Conservation (phyloP, 2,329 filamentous ascomycete species). For the Coniella vitis region DNA sequence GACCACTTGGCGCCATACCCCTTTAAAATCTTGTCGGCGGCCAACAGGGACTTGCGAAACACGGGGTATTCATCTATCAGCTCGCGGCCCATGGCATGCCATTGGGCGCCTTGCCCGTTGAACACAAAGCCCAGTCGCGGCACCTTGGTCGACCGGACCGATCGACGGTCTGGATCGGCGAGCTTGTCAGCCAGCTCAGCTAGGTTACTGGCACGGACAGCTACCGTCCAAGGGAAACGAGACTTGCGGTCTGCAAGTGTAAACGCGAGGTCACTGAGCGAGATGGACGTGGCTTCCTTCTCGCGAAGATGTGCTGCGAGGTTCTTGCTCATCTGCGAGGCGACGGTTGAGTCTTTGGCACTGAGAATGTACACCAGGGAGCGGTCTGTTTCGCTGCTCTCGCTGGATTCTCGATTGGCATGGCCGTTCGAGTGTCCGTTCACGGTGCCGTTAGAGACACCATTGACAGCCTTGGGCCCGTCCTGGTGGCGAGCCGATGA, state of each 20-base stretch:
- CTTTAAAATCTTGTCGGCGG: slow-evolving; percentile 17
- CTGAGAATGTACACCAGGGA: neutral
- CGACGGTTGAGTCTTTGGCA: slow-evolving; percentile 10
- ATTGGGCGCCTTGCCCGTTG: slow-evolving; percentile 30
- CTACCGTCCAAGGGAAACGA: slow-evolving; percentile 12
- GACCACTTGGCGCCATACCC: slow-evolving; percentile 21
- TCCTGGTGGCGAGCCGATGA: neutral
- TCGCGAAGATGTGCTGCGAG: slow-evolving; percentile 1
- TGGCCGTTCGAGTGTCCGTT: neutral
- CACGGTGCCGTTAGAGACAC: neutral
- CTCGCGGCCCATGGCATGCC: slow-evolving; percentile 22
- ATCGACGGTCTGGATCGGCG: neutral
- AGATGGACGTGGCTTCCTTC: neutral
- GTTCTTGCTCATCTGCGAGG: slow-evolving; percentile 7
- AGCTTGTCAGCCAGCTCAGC: neutral
- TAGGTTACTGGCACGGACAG: neutral
- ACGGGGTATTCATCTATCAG: slow-evolving; percentile 18
- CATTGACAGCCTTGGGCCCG: neutral
- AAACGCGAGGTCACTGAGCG: slow-evolving; percentile 15
- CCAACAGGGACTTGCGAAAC: slow-evolving; percentile 11
- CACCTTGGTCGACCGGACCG: neutral
- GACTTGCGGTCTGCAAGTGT: slow-evolving; percentile 18
- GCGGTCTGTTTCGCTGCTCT: too few species aligned
- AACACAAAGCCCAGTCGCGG: slow-evolving; percentile 21
- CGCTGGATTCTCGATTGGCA: too few species aligned